Percentiles rank a stretch among this genome's conserved stretches.
phyloP scores from a whole-genome alignment of 257 asterid genomes.

The Parsonsia alboflavescens region DNA sequence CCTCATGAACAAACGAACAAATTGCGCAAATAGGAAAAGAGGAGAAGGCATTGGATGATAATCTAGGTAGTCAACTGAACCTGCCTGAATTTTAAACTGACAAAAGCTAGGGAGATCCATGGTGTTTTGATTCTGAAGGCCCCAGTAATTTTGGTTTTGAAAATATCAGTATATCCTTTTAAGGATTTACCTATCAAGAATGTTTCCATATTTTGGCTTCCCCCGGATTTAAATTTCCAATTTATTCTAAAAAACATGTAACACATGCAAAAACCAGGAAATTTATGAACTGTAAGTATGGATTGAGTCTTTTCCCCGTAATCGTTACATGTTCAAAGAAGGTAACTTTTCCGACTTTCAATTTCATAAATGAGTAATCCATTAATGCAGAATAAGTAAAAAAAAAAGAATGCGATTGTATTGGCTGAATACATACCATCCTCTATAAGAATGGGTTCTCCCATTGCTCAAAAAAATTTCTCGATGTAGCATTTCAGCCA shows the following conservation, averaged over 20 bases:
- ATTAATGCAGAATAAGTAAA: neutral
- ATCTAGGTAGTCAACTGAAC: neutral
- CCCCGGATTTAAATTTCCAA: too few relatives aligned
- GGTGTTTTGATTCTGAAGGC: too few relatives aligned
- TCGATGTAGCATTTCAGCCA: neutral
- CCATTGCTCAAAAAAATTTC: neutral
- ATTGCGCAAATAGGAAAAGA: neutral
- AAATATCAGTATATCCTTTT: too few relatives aligned
- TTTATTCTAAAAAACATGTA: too few relatives aligned
- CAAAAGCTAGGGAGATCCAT: too few relatives aligned
- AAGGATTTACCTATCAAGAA: too few relatives aligned
- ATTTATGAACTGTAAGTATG: too few relatives aligned
- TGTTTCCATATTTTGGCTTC: too few relatives aligned
- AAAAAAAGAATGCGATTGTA: neutral
- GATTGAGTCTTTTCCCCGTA: too few relatives aligned
- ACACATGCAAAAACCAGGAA: too few relatives aligned
- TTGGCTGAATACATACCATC: constrained; percentile 8
- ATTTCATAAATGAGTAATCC: neutral
- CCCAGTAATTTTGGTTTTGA: too few relatives aligned
- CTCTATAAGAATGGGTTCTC: neutral
- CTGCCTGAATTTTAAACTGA: neutral
- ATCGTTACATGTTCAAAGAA: too few relatives aligned
- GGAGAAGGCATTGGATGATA: neutral
- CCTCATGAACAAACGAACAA: neutral
- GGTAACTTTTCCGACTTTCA: neutral